phyloP scores from a whole-genome alignment of 2,329 filamentous ascomycete genomes.

The Aquanectria penicillioides region DNA sequence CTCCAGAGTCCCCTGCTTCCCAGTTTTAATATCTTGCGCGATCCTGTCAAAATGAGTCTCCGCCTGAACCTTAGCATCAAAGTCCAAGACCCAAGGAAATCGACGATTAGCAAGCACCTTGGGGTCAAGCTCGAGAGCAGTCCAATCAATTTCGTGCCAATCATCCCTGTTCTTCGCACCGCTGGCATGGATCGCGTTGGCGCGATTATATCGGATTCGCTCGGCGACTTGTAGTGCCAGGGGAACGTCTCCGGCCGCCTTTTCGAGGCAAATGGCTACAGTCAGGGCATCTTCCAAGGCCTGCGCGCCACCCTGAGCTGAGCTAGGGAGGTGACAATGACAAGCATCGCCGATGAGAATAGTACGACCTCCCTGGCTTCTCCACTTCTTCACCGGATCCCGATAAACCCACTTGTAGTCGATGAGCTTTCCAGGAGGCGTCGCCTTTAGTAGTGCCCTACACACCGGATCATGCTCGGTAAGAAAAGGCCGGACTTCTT shows the following conservation, averaged over 20 bases:
- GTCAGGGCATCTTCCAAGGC: constrained; percentile 4
- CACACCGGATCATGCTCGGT: constrained; percentile 10
- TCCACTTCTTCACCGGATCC: neutral
- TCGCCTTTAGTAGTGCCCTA: neutral
- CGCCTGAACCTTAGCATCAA: neutral
- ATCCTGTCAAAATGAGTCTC: constrained; percentile 1
- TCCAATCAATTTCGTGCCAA: constrained; percentile 9
- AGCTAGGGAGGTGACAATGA: constrained; percentile 10
- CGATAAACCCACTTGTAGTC: constrained; percentile 7
- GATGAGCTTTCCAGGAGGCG: neutral
- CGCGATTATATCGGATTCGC: constrained; percentile 7
- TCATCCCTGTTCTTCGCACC: constrained; percentile 5
- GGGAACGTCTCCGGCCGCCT: constrained; percentile 1
- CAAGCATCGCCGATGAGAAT: constrained; percentile 13
- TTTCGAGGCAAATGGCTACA: neutral
- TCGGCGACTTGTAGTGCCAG: neutral
- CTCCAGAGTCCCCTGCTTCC: neutral
- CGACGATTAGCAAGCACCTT: neutral
- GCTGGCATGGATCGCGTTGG: neutral
- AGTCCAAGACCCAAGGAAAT: constrained; percentile 2
- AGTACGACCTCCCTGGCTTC: neutral
- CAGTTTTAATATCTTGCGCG: neutral
- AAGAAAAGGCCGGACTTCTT: constrained; percentile 25
- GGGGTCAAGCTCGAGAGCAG: neutral
- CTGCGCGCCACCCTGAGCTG: constrained; percentile 11